A percentile compares a stretch with the other conserved stretches of the same genome.
Evolutionary conservation across 2,329 filamentous ascomycete genomes (phyloP).

Genomic region (Penicillium sclerotigenum): DNA sequence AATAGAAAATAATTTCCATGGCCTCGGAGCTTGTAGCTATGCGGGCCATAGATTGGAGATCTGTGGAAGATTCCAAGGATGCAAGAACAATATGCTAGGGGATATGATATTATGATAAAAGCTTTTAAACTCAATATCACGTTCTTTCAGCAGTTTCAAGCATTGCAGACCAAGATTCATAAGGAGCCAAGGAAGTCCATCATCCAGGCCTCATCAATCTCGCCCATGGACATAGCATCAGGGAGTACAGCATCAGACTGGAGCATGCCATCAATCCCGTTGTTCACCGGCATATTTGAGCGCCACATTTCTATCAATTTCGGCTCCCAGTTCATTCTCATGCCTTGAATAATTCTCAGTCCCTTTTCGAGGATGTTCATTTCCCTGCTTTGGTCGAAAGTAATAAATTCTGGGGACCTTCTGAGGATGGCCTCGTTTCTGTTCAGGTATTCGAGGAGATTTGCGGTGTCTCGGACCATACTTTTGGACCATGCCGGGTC

Average conservation of each 20-base stretch:
- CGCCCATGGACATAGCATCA: constrained; percentile 13
- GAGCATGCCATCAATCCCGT: constrained; percentile 2
- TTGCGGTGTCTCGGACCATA: constrained; percentile 25
- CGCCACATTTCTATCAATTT: constrained; percentile 22
- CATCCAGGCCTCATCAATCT: constrained; percentile 24
- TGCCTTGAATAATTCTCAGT: constrained; percentile 13
- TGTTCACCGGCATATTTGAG: constrained; percentile 6
- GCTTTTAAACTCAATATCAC: background rate
- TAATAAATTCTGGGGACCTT: constrained; percentile 1
- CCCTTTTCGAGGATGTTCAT: constrained; percentile 21
- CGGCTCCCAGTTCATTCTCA: constrained; percentile 22
- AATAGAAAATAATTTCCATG: background rate
- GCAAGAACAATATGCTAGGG: background rate
- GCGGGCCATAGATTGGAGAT: background rate
- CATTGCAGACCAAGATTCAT: constrained; percentile 2
- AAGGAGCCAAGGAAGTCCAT: constrained; percentile 22
- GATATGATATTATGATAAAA: background rate
- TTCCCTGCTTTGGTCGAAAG: constrained; percentile 3
- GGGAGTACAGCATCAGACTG: constrained; percentile 7
- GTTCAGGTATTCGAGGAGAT: constrained; percentile 24
- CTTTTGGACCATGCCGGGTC: constrained; percentile 28
- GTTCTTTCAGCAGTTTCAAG: background rate
- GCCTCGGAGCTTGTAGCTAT: background rate
- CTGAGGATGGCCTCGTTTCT: constrained; percentile 15
- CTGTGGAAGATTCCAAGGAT: background rate